Conservation (phyloP, 1,139 yeast species). For the Petasospora fabianii region DNA sequence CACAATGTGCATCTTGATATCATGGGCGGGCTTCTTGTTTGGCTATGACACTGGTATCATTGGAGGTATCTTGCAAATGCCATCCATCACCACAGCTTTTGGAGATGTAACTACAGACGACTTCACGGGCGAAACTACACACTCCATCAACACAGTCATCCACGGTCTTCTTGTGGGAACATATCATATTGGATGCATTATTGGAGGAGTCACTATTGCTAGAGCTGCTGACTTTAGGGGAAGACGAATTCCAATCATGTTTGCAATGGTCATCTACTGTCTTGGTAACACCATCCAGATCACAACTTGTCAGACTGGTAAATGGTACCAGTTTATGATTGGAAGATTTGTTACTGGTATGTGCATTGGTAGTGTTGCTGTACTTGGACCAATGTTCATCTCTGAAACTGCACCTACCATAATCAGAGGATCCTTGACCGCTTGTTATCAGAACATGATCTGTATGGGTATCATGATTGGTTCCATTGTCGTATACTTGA, state of each 20-base stretch:
- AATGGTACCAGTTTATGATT: constrained; percentile 42
- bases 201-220: constrained; percentile 55
- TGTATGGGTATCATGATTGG: constrained; percentile 65
- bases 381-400: constrained; percentile 60
- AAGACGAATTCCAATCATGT: constrained; percentile 46
- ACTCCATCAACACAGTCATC: constrained; percentile 6
- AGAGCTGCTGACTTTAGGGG: constrained; percentile 49
- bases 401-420: constrained; percentile 65
- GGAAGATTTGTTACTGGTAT: constrained; percentile 50
- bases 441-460: constrained; percentile 59
- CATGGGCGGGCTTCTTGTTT: constrained; percentile 45
- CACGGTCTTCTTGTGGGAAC: constrained; percentile 39
- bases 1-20: constrained; percentile 28
- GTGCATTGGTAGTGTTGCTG: constrained; percentile 64
- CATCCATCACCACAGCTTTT: constrained; percentile 36
- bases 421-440: constrained; percentile 61
- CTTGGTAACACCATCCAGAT: constrained; percentile 52
- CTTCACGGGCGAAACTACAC: background rate
- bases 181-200: constrained; percentile 60
- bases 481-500: constrained; percentile 59
- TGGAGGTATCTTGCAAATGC: constrained; percentile 49
- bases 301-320: constrained; percentile 33
- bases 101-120: constrained; percentile 1
- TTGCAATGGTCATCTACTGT: constrained; percentile 43
- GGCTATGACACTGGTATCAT: constrained; percentile 58